Percentiles rank a stretch among this genome's conserved stretches.
Conservation (phyloP, 371 early-diverging fungal genomes). For the Capillidium heterosporum region DNA sequence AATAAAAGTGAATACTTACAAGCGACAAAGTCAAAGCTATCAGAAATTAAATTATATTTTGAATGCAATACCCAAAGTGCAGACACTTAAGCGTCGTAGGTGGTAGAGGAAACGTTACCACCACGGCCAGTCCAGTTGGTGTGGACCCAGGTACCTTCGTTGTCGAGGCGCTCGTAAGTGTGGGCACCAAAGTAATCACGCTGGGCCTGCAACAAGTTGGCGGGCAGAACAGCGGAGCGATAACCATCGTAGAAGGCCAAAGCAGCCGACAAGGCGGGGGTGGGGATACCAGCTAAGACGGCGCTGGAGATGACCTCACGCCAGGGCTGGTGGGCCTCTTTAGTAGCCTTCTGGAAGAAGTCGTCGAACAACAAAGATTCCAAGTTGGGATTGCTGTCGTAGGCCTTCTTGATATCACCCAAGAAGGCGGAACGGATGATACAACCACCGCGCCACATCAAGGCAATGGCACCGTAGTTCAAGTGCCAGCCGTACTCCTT, state of each 20-base stretch:
- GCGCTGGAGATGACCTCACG: constrained; percentile 76
- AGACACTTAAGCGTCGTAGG: constrained; percentile 31
- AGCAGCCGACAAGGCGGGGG: constrained; percentile 83
- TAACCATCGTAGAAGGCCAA: constrained; percentile 94
- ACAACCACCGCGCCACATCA: constrained; percentile 99
- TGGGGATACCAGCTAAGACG: constrained; percentile 70
- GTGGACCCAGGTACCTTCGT: constrained; percentile 68
- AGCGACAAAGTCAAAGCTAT: too few relatives aligned
- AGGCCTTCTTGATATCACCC: constrained; percentile 90
- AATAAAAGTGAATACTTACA: too few relatives aligned
- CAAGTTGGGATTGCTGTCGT: constrained; percentile 64
- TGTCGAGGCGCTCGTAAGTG: constrained; percentile 72
- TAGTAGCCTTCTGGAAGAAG: constrained; percentile 84
- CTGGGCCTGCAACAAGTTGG: constrained; percentile 93
- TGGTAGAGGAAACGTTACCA: constrained; percentile 49
- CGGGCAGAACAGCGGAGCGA: constrained; percentile 72
- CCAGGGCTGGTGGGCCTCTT: constrained; percentile 70
- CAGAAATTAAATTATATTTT: too few relatives aligned
- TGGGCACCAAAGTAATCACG: constrained; percentile 99
- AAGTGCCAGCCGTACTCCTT: constrained; percentile 85
- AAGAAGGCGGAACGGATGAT: constrained; percentile 92
- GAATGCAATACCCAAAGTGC: too few relatives aligned
- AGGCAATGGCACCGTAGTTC: constrained; percentile 87
- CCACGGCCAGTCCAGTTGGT: constrained; percentile 93
- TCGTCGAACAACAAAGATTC: constrained; percentile 80